Conservation (phyloP, 495 filamentous ascomycete genomes). For the Durotheca rogersii region DNA sequence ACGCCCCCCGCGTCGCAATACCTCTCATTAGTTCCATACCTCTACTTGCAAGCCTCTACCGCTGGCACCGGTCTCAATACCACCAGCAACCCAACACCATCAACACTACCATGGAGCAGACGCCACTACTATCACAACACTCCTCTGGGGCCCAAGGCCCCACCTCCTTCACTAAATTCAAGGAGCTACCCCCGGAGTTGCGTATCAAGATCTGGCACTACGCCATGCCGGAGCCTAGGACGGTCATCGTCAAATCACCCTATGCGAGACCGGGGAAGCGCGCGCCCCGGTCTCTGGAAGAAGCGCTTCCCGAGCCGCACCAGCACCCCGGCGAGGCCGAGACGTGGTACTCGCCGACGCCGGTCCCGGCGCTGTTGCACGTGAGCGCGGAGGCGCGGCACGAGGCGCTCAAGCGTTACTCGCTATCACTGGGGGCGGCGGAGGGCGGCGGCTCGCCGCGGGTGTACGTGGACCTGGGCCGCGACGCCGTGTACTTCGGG, state of each 20-base stretch:
- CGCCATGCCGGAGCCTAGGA: slow-evolving; percentile 30
- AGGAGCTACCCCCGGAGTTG: slow-evolving; percentile 47
- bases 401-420: slow-evolving; percentile 38
- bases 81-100: slow-evolving; percentile 22
- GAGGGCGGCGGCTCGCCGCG: slow-evolving; percentile 33
- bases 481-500: slow-evolving; percentile 38
- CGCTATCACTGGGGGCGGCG: slow-evolving; percentile 37
- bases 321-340: slow-evolving; percentile 9
- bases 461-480: slow-evolving; percentile 38
- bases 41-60: slow-evolving; percentile 20
- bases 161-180: slow-evolving; percentile 42
- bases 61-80: slow-evolving; percentile 22
- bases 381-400: slow-evolving; percentile 38
- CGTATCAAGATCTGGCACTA: slow-evolving; percentile 48
- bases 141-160: slow-evolving; percentile 9
- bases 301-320: slow-evolving; percentile 19
- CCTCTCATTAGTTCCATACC: slow-evolving; percentile 24
- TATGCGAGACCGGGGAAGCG: slow-evolving; percentile 12
- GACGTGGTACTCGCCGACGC: slow-evolving; percentile 32
- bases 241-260: slow-evolving; percentile 31
- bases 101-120: slow-evolving; percentile 27
- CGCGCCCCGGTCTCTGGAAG: slow-evolving; percentile 28
- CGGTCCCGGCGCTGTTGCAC: slow-evolving; percentile 35
- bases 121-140: slow-evolving; percentile 11
- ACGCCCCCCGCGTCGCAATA: slow-evolving; percentile 24